These are phyloP conservation scores for Diplodia sapinea DNA, from an alignment of 2,329 filamentous ascomycete genomes.

Conservation along the genomic window DNA sequence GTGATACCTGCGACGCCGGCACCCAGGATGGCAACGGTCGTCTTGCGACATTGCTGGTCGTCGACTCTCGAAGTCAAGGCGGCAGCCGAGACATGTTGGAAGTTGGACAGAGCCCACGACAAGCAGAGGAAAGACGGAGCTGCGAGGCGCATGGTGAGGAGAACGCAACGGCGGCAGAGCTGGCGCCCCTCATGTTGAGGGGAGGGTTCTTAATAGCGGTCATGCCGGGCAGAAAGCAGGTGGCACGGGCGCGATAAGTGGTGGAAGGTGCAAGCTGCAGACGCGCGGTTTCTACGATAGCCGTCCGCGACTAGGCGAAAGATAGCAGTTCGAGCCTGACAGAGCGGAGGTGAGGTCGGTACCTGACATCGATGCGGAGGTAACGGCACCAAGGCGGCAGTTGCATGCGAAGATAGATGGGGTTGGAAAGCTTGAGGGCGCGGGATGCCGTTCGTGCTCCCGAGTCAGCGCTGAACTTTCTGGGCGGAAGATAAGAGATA, in stretches of 20 bases:
- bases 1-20: conserved; percentile 69
- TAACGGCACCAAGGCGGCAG: conserved; percentile 9
- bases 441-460: not conserved
- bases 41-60: conserved; percentile 41
- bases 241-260: not conserved
- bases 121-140: not conserved
- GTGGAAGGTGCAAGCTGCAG: not conserved
- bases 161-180: not conserved
- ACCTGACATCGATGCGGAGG: conserved; percentile 22
- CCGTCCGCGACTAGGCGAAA: conserved; percentile 12
- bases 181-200: not conserved
- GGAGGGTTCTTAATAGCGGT: not conserved
- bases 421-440: conserved; percentile 10
- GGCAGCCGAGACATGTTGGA: conserved; percentile 32
- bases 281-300: not conserved
- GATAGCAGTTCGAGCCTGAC: not conserved
- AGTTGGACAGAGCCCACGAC: not conserved
- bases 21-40: conserved; percentile 51
- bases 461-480: not conserved
- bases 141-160: conserved; percentile 7
- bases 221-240: not conserved
- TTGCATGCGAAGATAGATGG: conserved; percentile 11
- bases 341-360: not conserved
- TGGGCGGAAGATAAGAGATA: conserved; percentile 6
- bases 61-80: conserved; percentile 33